Evolutionary conservation across 768 basidiomycete genomes (phyloP).

Genomic region (Crucibulum laeve): DNA sequence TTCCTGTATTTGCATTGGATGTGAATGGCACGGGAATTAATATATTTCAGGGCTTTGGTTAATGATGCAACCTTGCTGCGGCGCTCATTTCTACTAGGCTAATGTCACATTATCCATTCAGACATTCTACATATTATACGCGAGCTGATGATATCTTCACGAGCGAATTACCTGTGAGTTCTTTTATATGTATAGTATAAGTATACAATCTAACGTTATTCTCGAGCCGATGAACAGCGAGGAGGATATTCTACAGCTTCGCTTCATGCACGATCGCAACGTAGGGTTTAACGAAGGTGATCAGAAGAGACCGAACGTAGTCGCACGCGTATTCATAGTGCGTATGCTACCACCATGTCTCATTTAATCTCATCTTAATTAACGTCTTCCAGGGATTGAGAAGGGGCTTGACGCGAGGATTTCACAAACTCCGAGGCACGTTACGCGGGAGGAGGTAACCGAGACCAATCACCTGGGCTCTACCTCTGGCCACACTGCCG

Average conservation of each 20-base stretch:
- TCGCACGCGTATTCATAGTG: too few relatives aligned
- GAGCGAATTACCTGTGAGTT: constrained; percentile 21
- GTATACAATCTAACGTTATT: background rate
- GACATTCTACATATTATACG: constrained; percentile 27
- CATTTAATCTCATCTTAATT: too few relatives aligned
- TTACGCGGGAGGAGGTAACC: too few relatives aligned
- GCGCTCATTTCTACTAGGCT: background rate
- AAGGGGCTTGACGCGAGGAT: too few relatives aligned
- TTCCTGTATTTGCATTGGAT: too few relatives aligned
- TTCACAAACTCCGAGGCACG: too few relatives aligned
- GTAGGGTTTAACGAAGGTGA: constrained; percentile 2
- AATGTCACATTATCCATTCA: constrained; percentile 21
- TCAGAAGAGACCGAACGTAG: background rate
- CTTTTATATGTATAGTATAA: background rate
- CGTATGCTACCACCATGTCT: too few relatives aligned
- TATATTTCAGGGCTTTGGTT: background rate
- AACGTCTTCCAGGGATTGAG: too few relatives aligned
- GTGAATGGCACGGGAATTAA: background rate
- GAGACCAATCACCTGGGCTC: too few relatives aligned
- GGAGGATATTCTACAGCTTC: constrained; percentile 26
- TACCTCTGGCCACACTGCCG: too few relatives aligned
- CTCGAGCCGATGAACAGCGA: constrained; percentile 26
- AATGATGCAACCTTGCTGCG: background rate
- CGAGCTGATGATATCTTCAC: constrained; percentile 15
- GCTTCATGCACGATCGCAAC: constrained; percentile 21